A percentile compares a stretch with the other conserved stretches of the same genome.
Conservation (phyloP, 371 early-diverging fungal genomes). For the Phascolomyces articulosus region DNA sequence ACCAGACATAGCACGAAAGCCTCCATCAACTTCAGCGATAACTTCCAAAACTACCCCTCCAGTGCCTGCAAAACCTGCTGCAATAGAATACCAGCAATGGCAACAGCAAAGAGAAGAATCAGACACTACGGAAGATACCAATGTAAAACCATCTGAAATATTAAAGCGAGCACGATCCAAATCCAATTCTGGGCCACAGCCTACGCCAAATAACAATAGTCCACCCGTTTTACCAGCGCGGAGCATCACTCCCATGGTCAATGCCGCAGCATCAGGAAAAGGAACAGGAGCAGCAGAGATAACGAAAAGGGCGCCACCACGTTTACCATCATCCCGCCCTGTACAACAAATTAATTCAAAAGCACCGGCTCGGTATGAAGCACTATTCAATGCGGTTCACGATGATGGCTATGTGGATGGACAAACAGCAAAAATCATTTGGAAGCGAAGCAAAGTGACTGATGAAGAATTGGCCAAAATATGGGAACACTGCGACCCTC, state of each 20-base stretch:
- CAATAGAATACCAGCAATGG: not conserved
- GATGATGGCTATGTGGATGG: constrained; percentile 48
- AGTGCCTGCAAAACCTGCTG: not conserved
- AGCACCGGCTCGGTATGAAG: constrained; percentile 32
- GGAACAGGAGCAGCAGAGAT: constrained; percentile 1
- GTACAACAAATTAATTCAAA: constrained; percentile 7
- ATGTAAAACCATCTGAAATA: constrained; percentile 10
- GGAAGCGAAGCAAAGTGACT: constrained; percentile 37
- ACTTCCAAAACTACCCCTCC: not conserved
- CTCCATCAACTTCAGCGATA: not conserved
- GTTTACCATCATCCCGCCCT: constrained; percentile 40
- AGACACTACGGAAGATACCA: not conserved
- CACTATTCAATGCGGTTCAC: constrained; percentile 36
- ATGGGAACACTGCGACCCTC: constrained; percentile 48
- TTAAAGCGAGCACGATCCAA: constrained; percentile 11
- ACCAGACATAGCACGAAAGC: not conserved
- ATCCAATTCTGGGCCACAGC: constrained; percentile 3
- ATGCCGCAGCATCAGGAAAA: constrained; percentile 13
- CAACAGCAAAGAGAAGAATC: not conserved
- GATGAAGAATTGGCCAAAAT: constrained; percentile 38
- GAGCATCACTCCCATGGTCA: not conserved
- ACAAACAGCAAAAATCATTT: constrained; percentile 30
- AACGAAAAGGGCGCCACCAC: constrained; percentile 33
- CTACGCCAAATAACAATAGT: not conserved
- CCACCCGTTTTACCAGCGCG: constrained; percentile 7